Conservation (phyloP, 495 filamentous ascomycete genomes). For the Podospora pseudoanserina region DNA sequence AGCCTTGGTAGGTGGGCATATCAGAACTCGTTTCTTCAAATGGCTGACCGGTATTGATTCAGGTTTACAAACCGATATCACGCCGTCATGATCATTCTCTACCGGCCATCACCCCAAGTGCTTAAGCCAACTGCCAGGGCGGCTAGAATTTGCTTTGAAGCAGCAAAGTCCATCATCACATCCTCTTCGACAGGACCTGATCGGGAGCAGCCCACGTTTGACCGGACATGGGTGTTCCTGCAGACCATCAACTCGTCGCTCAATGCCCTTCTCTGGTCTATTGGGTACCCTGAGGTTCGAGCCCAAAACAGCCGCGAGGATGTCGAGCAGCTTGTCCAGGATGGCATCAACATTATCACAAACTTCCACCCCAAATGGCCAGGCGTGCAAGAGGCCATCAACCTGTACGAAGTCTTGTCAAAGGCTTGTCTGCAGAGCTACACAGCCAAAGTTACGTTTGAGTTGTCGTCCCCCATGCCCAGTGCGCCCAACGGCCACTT, state of each 20-base stretch:
- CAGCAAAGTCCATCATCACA: conserved; percentile 70
- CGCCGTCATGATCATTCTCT: conserved; percentile 79
- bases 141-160: conserved; percentile 76
- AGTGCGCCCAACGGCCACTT: conserved; percentile 56
- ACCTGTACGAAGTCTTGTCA: conserved; percentile 77
- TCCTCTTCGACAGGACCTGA: conserved; percentile 62
- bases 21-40: background rate
- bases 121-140: conserved; percentile 73
- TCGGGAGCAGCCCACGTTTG: conserved; percentile 66
- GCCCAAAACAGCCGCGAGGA: conserved; percentile 62
- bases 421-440: conserved; percentile 80
- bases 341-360: conserved; percentile 69
- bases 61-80: conserved; percentile 78
- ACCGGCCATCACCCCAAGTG: conserved; percentile 84
- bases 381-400: conserved; percentile 74
- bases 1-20: conserved; percentile 45
- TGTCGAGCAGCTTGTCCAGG: conserved; percentile 64
- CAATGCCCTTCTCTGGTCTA: conserved; percentile 82
- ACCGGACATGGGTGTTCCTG: conserved; percentile 89
- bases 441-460: conserved; percentile 43
- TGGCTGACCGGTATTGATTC: conserved; percentile 5
- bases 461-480: conserved; percentile 7
- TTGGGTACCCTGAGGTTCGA: conserved; percentile 81
- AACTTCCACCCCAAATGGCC: conserved; percentile 82
- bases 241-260: conserved; percentile 81